Evolutionary conservation across 163 green algal genomes (phyloP), one percentile per base, ranked within the genome.

Genomic region (Chlorella variabilis): DNA sequence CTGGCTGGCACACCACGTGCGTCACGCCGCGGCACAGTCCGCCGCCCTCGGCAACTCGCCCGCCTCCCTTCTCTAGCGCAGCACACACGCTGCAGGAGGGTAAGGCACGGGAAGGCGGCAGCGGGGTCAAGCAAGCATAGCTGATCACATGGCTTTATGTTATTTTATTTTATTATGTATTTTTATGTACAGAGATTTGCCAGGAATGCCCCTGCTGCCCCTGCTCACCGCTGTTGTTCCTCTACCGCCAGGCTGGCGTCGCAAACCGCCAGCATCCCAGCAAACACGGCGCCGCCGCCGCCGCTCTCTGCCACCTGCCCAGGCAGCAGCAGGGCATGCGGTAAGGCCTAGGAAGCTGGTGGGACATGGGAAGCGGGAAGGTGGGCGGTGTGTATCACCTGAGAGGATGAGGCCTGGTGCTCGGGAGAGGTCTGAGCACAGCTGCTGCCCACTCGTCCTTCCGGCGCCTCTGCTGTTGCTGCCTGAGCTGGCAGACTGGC

Each of bases 1-100:
- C 66, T 9, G 84, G 84, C 9, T 71, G 66, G 48, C 79, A 86
- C 21, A 88, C 66, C 0, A 88, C 84, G 34, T 88, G 84, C 0
- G 79, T 88, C 62, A 36, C 68, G 48, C 45, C 83, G 42, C 48
- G 59, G 58, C 17, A 29, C 58, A 56, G 29, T n/a, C 62, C 34
- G 23, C 63, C 76, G 15, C 70, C 51, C 1, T 48, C 38, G 1
- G 80, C 71, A 23, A 85, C 36, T 2, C 41, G 39, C 17, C 83
- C 83, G 9, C 83, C 83, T 4, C 83, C 83, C 41, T 61, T 34
- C 41, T 67, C 42, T n/a, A 87, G 39, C 17, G 78, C 78, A 2
- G 79, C 61, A 27, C 6, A 33, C 42, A 85, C 69, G 63, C 83
- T 87, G 75, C 42, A 80, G 13, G 2, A 27, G 36, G 20, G n/a